Conservation (phyloP, 164 flowering plant genomes). For the Sextonia rubra region DNA sequence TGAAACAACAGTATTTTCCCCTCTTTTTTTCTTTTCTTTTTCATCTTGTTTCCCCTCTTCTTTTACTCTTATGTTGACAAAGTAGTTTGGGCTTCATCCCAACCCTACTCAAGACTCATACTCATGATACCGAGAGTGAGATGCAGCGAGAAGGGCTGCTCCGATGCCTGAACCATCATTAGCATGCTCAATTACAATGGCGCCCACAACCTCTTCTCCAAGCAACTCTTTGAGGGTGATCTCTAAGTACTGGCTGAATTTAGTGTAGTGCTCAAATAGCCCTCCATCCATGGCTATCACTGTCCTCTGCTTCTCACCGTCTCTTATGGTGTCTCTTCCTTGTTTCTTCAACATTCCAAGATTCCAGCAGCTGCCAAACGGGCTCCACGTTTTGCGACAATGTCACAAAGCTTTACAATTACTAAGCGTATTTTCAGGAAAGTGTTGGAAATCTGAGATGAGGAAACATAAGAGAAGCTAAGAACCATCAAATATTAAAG, state of each 20-base stretch:
- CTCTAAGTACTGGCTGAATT: conserved; percentile 59
- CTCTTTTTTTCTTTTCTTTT: too few relatives aligned
- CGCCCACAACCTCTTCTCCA: conserved; percentile 49
- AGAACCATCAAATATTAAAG: neutral
- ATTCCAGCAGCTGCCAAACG: conserved; percentile 94
- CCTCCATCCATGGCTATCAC: conserved; percentile 91
- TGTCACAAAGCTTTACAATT: conserved; percentile 70
- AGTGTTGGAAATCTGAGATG: conserved; percentile 58
- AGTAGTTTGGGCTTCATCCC: neutral
- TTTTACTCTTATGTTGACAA: neutral
- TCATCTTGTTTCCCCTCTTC: too few relatives aligned
- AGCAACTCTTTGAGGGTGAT: conserved; percentile 65
- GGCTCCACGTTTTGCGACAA: conserved; percentile 82
- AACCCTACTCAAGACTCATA: conserved; percentile 36
- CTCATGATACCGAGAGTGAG: conserved; percentile 75
- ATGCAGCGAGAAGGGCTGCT: conserved; percentile 92
- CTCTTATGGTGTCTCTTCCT: conserved; percentile 60
- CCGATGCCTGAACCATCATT: conserved; percentile 96
- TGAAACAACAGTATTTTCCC: neutral
- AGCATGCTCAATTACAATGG: conserved; percentile 44
- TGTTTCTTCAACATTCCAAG: conserved; percentile 72
- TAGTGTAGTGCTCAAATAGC: conserved; percentile 71
- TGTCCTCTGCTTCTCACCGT: conserved; percentile 53
- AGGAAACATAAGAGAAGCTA: neutral
- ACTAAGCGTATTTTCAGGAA: conserved; percentile 71